Conservation (phyloP, 768 basidiomycete species). For the Rubroboletus satanas region DNA sequence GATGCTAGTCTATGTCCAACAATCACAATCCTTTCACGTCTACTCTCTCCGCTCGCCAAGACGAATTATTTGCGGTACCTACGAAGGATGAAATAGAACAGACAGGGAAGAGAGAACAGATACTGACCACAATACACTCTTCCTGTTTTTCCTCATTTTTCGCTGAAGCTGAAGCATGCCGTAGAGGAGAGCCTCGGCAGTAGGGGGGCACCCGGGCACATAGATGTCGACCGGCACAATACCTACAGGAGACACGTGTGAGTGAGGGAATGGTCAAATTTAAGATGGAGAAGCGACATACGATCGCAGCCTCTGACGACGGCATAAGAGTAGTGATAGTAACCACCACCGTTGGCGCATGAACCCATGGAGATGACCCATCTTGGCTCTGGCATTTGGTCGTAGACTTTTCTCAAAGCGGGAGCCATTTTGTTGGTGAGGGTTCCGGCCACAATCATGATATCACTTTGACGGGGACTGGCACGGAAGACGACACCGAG, state of each 20-base stretch:
- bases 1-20: slow-evolving; percentile 24
- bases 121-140: slow-evolving; percentile 79
- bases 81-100: neutral
- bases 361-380: slow-evolving; percentile 99
- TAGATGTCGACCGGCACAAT: slow-evolving; percentile 99
- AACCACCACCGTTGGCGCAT: slow-evolving; percentile 96
- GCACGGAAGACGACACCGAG: slow-evolving; percentile 98
- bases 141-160: slow-evolving; percentile 89
- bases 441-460: slow-evolving; percentile 99
- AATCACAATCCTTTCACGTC: slow-evolving; percentile 7
- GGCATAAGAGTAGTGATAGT: slow-evolving; percentile 98
- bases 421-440: slow-evolving; percentile 99
- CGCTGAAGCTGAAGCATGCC: slow-evolving; percentile 96
- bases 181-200: slow-evolving; percentile 95
- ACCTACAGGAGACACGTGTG: slow-evolving; percentile 40
- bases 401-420: slow-evolving; percentile 92
- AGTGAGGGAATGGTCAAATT: slow-evolving; percentile 11
- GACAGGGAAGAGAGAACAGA: neutral
- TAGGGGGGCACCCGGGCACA: slow-evolving; percentile 92
- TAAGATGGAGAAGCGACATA: slow-evolving; percentile 36
- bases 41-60: neutral
- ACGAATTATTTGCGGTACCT: slow-evolving; percentile 29
- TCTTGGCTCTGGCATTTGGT: slow-evolving; percentile 99
- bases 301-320: slow-evolving; percentile 98
- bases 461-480: slow-evolving; percentile 94